These are phyloP conservation scores for Rhizopogon sp. DNA, from an alignment of 768 basidiomycete species.

Conservation along the genomic window DNA sequence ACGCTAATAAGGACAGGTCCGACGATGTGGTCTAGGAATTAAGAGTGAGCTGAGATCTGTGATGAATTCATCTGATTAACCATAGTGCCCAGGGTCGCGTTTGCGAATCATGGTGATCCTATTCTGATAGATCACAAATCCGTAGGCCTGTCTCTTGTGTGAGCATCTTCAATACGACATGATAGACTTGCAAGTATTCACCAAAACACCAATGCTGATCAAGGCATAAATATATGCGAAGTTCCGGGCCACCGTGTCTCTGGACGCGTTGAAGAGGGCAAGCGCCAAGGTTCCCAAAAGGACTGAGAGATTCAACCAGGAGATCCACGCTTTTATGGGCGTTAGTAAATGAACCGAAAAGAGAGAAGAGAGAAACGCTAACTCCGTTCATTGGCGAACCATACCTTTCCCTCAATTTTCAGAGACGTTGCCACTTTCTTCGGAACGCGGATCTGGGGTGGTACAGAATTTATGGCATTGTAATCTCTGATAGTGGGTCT, in stretches of 20 bases:
- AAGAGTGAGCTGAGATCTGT: not conserved
- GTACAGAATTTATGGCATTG: constrained; percentile 62
- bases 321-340: constrained; percentile 70
- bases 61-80: constrained; percentile 38
- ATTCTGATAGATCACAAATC: constrained; percentile 79
- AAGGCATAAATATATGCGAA: constrained; percentile 83
- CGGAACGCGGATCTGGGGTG: constrained; percentile 65
- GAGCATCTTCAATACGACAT: not conserved
- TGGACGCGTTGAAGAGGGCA: constrained; percentile 85
- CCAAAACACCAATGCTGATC: constrained; percentile 70
- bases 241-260: constrained; percentile 52
- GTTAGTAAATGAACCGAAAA: constrained; percentile 2
- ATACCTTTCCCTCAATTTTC: constrained; percentile 91
- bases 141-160: constrained; percentile 60
- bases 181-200: constrained; percentile 17
- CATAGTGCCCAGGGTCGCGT: constrained; percentile 85
- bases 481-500: constrained; percentile 67
- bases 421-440: constrained; percentile 80
- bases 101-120: constrained; percentile 88
- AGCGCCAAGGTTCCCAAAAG: constrained; percentile 81
- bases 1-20: constrained; percentile 84
- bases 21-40: constrained; percentile 59
- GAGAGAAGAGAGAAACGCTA: constrained; percentile 17
- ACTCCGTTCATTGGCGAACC: constrained; percentile 97
- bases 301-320: constrained; percentile 85